phyloP scores from a whole-genome alignment of 306 rosid genomes.

The Arachis hypogaea region DNA sequence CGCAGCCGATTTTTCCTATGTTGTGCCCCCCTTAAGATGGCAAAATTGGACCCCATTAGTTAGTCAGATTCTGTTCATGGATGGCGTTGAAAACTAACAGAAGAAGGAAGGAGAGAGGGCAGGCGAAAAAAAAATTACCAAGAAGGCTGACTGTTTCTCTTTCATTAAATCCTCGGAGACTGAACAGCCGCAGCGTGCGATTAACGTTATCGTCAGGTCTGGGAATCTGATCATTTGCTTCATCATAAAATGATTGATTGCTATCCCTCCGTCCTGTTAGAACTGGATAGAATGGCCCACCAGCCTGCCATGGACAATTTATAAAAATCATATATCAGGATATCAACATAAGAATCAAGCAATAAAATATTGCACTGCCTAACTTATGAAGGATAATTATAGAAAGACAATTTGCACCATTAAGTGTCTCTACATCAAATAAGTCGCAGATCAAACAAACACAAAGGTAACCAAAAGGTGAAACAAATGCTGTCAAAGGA shows the following conservation, averaged over 20 bases:
- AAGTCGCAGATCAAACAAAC: background rate
- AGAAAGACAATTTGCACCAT: constrained; percentile 11
- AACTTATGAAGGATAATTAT: background rate
- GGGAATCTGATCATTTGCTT: constrained; percentile 70
- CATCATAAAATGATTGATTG: constrained; percentile 51
- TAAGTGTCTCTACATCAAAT: background rate
- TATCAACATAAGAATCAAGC: background rate
- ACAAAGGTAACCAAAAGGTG: background rate
- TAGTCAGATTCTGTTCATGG: constrained; percentile 7
- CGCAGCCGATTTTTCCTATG: constrained; percentile 81
- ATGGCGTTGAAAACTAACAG: constrained; percentile 11
- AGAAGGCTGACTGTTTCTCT: constrained; percentile 93
- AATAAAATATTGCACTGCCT: background rate
- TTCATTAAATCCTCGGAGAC: constrained; percentile 67
- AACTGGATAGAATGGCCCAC: constrained; percentile 87
- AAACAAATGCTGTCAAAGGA: background rate
- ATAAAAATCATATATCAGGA: constrained; percentile 12
- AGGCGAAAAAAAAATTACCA: constrained; percentile 40
- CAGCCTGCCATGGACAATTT: constrained; percentile 56
- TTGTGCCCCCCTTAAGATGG: constrained; percentile 78
- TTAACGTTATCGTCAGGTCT: constrained; percentile 65
- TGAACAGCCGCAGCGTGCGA: constrained; percentile 63
- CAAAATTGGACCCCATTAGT: constrained; percentile 23
- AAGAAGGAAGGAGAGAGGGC: background rate
- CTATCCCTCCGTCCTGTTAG: constrained; percentile 80